Evolutionary conservation across 306 rosid species (phyloP), one percentile per base, ranked within the genome.

Genomic region (Dalbergia cultrata): DNA sequence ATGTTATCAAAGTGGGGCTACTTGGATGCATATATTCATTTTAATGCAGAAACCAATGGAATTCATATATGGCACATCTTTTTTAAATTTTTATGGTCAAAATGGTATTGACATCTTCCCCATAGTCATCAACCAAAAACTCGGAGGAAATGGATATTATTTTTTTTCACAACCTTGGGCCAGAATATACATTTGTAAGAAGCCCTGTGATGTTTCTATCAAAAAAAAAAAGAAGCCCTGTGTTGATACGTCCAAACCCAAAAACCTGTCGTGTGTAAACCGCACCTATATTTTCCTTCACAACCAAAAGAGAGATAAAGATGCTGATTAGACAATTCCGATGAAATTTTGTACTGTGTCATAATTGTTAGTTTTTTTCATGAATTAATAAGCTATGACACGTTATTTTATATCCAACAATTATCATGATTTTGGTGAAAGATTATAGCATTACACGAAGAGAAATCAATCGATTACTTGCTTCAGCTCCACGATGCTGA

Each of bases 91-190:
- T 17, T 54, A 5, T 54, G 7, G 1, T n/a, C 3, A 5, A 26
- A 3, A 26, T 2, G 31, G 31, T 3, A 26, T 26, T 26, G 31
- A 26, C 31, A 26, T 26, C 31, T 26, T 26, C 1, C 0, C 31
- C 31, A 26, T 26, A 26, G 31, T 26, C 31, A 26, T 26, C 31
- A 26, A 26, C 31, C 31, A 1, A 26, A 26, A 26, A 26, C 1
- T 26, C 2, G 3, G 1, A 26, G 2, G 43, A 62, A 33, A 62
- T 17, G 50, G 52, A 66, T 18, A 3, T 66, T 39, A 16, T 1
- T 1, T 10, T 6, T 65, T 13, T 37, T 37, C 22, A 64, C 4
- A 65, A 37, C 70, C 22, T 65, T 66, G 71, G 71, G 71, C 71
- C 52, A 66, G 0, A n/a, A 0, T 7, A 19, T 66, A 9, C 8